phyloP scores from a whole-genome alignment of 2,329 filamentous ascomycete genomes.

The Zasmidium cellare region DNA sequence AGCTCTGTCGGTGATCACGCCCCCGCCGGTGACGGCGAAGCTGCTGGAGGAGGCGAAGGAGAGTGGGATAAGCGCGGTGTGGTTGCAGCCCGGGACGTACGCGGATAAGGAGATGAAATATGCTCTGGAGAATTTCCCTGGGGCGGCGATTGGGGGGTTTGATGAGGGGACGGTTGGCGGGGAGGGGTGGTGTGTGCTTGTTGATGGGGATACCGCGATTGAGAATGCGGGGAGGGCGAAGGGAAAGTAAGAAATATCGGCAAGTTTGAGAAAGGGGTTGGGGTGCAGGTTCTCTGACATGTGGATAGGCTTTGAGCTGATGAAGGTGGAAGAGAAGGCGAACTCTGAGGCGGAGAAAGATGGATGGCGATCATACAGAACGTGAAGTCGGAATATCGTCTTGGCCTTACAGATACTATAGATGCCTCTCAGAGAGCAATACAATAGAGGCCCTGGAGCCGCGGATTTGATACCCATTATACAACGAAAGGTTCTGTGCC shows the following conservation, averaged over 20 bases:
- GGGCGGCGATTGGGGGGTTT: slow-evolving; percentile 67
- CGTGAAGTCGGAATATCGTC: background rate
- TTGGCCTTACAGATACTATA: background rate
- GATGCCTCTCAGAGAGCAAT: background rate
- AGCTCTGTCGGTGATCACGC: slow-evolving; percentile 82
- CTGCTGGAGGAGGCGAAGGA: slow-evolving; percentile 76
- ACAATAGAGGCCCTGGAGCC: background rate
- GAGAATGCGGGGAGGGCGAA: slow-evolving; percentile 52
- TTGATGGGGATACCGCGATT: slow-evolving; percentile 72
- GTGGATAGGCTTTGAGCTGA: background rate
- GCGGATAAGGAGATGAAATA: slow-evolving; percentile 72
- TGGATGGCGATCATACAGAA: background rate
- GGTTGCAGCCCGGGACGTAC: slow-evolving; percentile 89
- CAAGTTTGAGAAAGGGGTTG: slow-evolving; percentile 1
- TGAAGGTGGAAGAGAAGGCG: background rate
- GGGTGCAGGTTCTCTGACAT: background rate
- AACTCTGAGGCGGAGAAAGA: background rate
- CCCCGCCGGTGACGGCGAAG: slow-evolving; percentile 71
- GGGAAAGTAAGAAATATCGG: too few relatives aligned
- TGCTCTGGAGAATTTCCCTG: slow-evolving; percentile 65
- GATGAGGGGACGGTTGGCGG: slow-evolving; percentile 64
- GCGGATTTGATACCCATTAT: background rate
- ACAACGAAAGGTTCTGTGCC: background rate
- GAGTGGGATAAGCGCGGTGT: slow-evolving; percentile 72
- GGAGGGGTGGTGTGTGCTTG: slow-evolving; percentile 85